A percentile compares a stretch with the other conserved stretches of the same genome.
Conservation (phyloP, 257 asterid genomes). For the Striga asiatica region DNA sequence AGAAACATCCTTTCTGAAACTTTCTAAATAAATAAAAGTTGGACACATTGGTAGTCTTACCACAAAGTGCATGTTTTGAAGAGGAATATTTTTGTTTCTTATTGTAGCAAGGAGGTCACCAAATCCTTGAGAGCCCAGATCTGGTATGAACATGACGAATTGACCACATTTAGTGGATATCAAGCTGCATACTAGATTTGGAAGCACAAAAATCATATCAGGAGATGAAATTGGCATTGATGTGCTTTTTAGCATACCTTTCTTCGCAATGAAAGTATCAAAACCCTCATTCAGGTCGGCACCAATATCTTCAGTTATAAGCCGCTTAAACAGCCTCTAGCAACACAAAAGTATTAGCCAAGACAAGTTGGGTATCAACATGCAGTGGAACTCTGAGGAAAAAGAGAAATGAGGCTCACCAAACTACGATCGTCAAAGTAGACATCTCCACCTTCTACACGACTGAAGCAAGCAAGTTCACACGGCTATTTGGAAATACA, state of each 20-base stretch:
- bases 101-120: conserved; percentile 87
- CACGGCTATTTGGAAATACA: conserved; percentile 61
- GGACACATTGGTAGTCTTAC: conserved; percentile 36
- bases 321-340: conserved; percentile 91
- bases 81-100: conserved; percentile 72
- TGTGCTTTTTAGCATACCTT: conserved; percentile 41
- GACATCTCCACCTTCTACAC: conserved; percentile 90
- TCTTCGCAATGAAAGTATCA: conserved; percentile 64
- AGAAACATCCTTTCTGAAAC: conserved; percentile 14
- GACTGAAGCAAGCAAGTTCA: conserved; percentile 95
- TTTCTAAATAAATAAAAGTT: conserved; percentile 13
- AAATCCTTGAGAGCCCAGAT: conserved; percentile 88
- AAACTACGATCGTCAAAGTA: conserved; percentile 85
- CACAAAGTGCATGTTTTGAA: conserved; percentile 97
- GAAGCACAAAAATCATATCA: conserved; percentile 11
- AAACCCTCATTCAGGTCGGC: conserved; percentile 86
- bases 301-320: conserved; percentile 81
- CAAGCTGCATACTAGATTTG: conserved; percentile 8
- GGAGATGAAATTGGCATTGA: background rate
- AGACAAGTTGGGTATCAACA: conserved; percentile 13
- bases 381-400: conserved; percentile 1
- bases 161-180: conserved; percentile 15
- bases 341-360: conserved; percentile 15
- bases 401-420: conserved; percentile 45
- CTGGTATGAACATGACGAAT: conserved; percentile 37